phyloP scores from a whole-genome alignment of 1,284 basidiomycete genomes.

The Cronartium quercuum region DNA sequence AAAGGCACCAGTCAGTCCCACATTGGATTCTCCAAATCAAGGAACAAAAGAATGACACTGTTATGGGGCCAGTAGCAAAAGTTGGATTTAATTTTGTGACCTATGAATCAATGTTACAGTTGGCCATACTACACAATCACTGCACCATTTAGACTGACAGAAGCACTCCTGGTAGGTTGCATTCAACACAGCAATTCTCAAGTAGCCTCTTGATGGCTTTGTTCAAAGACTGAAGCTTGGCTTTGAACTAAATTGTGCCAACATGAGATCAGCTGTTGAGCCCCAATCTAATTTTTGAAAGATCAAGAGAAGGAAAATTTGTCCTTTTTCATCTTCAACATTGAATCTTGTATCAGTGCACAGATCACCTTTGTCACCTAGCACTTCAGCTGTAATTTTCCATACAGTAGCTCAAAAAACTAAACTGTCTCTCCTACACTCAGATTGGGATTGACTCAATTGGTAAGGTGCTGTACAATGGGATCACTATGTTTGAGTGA shows the following conservation, averaged over 20 bases:
- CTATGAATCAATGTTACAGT: no score
- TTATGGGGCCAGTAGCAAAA: no score
- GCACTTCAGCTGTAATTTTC: conserved; percentile 67
- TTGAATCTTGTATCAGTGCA: neutral
- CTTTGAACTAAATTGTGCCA: neutral
- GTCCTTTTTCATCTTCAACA: neutral
- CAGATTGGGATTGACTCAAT: conserved; percentile 55
- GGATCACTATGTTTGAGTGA: conserved; percentile 65
- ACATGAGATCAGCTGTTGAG: neutral
- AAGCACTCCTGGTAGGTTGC: neutral
- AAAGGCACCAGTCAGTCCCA: no score
- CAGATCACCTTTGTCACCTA: neutral
- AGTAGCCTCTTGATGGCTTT: neutral
- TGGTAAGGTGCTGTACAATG: conserved; percentile 68
- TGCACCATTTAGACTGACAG: no score
- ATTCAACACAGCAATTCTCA: neutral
- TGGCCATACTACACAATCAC: no score
- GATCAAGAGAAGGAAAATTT: neutral
- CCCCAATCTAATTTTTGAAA: neutral
- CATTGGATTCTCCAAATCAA: no score
- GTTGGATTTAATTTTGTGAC: no score
- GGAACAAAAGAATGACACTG: no score
- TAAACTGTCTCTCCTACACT: conserved; percentile 80
- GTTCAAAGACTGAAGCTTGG: neutral
- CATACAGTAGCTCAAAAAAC: conserved; percentile 89